Percentiles rank a stretch among this genome's conserved stretches.
phyloP scores from a whole-genome alignment of 257 asterid species.

The Coffea eugenioides region DNA sequence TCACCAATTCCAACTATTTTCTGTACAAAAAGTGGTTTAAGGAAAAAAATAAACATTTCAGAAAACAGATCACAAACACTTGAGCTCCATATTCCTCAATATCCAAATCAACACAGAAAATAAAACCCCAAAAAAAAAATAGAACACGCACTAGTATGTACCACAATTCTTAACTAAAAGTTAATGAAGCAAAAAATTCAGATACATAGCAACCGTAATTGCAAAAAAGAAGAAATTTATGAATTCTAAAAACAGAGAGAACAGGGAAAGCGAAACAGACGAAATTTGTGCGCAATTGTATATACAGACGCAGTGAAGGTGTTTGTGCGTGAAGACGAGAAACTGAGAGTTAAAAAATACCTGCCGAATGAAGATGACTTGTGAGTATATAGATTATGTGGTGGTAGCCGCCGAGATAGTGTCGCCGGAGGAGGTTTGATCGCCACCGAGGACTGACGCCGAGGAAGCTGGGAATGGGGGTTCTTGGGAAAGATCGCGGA shows the following conservation, averaged over 20 bases:
- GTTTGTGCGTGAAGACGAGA: neutral
- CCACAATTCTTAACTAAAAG: neutral
- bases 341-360: neutral
- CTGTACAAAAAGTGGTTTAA: neutral
- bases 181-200: neutral
- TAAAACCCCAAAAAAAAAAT: no score
- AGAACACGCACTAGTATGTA: neutral
- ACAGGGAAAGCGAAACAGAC: neutral
- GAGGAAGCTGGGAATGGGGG: neutral
- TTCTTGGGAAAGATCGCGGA: constrained; percentile 10
- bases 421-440: neutral
- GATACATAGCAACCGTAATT: neutral
- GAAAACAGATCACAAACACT: neutral
- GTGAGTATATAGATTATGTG: neutral
- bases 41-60: neutral
- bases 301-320: neutral
- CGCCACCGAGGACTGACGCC: neutral
- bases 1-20: neutral
- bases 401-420: neutral
- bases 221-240: neutral
- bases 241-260: neutral
- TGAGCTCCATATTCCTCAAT: neutral
- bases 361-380: neutral
- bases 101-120: neutral
- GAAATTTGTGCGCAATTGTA: neutral